Conservation (phyloP, 768 basidiomycete species). For the Termitomyces bulborhizus region DNA sequence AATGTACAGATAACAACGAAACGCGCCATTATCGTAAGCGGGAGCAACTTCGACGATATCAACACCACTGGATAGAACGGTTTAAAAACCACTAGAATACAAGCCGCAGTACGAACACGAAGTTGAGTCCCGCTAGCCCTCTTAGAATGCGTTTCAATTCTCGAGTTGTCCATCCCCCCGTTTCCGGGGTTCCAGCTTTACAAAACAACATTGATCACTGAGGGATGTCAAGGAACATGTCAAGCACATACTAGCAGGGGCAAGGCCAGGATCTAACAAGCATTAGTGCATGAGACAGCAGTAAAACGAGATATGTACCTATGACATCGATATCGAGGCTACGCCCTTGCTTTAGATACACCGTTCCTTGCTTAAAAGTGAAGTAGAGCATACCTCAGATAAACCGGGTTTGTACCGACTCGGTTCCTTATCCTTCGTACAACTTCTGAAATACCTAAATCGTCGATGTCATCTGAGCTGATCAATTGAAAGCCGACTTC, state of each 20-base stretch:
- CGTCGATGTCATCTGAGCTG: constrained; percentile 78
- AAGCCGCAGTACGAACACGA: constrained; percentile 48
- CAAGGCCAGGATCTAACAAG: constrained; percentile 59
- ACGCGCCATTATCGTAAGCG: constrained; percentile 62
- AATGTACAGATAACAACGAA: background rate
- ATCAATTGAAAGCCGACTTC: constrained; percentile 76
- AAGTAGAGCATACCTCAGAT: constrained; percentile 48
- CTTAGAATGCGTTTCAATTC: constrained; percentile 79
- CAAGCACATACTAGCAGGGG: constrained; percentile 61
- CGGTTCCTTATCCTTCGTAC: constrained; percentile 63
- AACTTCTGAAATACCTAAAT: constrained; percentile 66
- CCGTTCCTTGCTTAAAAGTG: background rate
- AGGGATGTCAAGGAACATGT: background rate
- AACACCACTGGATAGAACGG: constrained; percentile 40
- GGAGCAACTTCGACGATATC: constrained; percentile 74
- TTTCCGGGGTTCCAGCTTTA: constrained; percentile 77
- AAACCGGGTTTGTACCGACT: constrained; percentile 71
- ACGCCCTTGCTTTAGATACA: background rate
- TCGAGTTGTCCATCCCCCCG: constrained; percentile 80
- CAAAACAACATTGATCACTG: background rate
- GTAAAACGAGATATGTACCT: constrained; percentile 29
- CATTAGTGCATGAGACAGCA: background rate
- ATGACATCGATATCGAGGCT: constrained; percentile 82
- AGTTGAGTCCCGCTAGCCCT: constrained; percentile 72
- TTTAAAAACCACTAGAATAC: background rate